Evolutionary conservation across 2,329 filamentous ascomycete species (phyloP), one percentile per base, ranked within the genome.

Genomic region (Fusarium devonianum): DNA sequence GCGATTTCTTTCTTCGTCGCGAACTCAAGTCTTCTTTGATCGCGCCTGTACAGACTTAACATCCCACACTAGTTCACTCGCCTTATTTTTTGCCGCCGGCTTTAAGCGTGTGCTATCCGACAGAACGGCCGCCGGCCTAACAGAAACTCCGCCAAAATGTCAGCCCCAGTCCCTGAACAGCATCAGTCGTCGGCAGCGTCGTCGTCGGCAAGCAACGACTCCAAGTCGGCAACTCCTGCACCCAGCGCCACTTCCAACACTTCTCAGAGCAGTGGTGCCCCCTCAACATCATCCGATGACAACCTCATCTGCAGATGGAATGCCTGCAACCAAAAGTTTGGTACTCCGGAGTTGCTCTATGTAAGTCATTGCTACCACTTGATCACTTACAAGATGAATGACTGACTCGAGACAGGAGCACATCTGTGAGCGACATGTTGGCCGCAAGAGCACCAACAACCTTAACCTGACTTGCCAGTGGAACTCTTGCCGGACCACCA

Each of bases 371-470:
- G 13, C 5, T 28, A 17, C 16, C 14, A 13, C 12, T 16, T 18
- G 10, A 23, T 36, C n/a, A 17, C n/a, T 4, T 22, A 18, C 22
- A 17, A 44, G 34, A 29, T 7, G 22, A 16, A 38, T 25, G n/a
- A 39, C 18, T 62, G 13, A 60, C 40, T 14, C 33, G 16, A n/a
- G 10, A 18, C 16, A 97, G 92, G 93, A 97, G 67, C 94, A 99
- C 74, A 92, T 99, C 63, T 97, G 94, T 75, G 94, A 97, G 73
- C 90, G 92, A 69, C 94, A 99, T 80, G 92, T 99, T 71, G 94
- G 94, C 60, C 91, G 94, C 75, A 99, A 99, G 81, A 96, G 90
- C 78, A 99, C 94, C 69, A 97, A 97, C 79, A 99, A 99, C 76
- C 81, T 99, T 68, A 97, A 94, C 74, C 76, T 99, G 71, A 97